Evolutionary conservation across 805 yeast species (phyloP), one percentile per base, ranked within the genome.

Genomic region (Starmerella bombicola): DNA sequence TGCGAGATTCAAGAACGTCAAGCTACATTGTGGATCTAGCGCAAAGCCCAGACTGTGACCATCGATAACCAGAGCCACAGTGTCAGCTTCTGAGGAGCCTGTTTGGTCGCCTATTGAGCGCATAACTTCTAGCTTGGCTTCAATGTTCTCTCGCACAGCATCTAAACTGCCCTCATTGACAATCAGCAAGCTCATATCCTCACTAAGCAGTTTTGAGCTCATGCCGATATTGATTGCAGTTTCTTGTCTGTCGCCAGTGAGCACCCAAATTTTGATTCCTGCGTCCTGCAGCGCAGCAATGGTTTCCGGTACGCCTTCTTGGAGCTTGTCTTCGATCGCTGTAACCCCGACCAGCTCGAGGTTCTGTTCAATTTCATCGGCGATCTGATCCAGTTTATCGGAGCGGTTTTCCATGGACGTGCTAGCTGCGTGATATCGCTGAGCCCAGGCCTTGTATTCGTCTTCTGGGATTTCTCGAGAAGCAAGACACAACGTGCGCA

Each of bases 141-240:
- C 57, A 47, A 91, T 65, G 57, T 91, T 88, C 24, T 69, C 68
- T 45, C 67, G 64, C 0, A 95, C 83, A n/a, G 73, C 94, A 29
- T 75, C 82, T 47, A 76, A 77, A 2, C 74, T 69, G 28, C 79
- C 86, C 59, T 91, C 98, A 57, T 91, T 91, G 28, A 91, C 78
- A 45, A 88, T 76, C 50, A 91, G 67, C 46, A 91, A 63, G 51
- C 84, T 86, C 99, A 91, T 91, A 55, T 91, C 98, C 59, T 91
- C 99, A 56, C 91, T 78, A 35, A 91, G 63, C 34, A 91, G 67
- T 56, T 82, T 84, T 67, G 98, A 93, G 54, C 95, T 83, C 96
- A 91, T 85, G 46, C 98, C 99, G 56, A 91, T 91, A 59, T 91
- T 91, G 50, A 91, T 81, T 0, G 99, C 99, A 12, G 99, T 91